Evolutionary conservation across 192 early-diverging fungal species (phyloP).

Genomic region (Phycomyces blakesleeanus): DNA sequence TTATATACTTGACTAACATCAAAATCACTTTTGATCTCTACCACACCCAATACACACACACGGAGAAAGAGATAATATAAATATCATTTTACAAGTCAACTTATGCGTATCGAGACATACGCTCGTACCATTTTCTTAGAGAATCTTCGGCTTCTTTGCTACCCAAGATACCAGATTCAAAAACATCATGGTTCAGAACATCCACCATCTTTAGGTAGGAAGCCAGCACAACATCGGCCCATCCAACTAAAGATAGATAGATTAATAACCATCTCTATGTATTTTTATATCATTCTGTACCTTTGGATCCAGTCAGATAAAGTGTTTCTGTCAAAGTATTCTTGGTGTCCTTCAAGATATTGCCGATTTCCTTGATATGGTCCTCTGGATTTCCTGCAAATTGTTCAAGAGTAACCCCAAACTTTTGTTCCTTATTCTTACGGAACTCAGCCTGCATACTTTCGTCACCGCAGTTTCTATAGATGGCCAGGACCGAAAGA

Average conservation of each 20-base stretch:
- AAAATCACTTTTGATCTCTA: too few species aligned
- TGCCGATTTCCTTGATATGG: slow-evolving; percentile 22
- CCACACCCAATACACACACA: too few species aligned
- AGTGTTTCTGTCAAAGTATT: slow-evolving; percentile 20
- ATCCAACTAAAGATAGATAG: slow-evolving; percentile 39
- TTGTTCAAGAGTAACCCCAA: slow-evolving; percentile 23
- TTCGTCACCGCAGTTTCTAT: slow-evolving; percentile 18
- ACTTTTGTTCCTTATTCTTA: slow-evolving; percentile 35
- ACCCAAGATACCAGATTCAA: slow-evolving; percentile 33
- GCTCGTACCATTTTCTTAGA: slow-evolving; percentile 36
- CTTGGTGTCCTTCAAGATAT: slow-evolving; percentile 23
- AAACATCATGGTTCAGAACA: slow-evolving; percentile 30
- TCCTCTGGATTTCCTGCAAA: slow-evolving; percentile 28
- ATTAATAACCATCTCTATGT: not conserved
- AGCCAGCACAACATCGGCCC: slow-evolving; percentile 38
- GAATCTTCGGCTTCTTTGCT: slow-evolving; percentile 28
- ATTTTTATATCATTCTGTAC: too few species aligned
- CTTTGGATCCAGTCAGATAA: slow-evolving; percentile 37
- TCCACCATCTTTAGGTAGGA: slow-evolving; percentile 32
- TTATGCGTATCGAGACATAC: slow-evolving; percentile 7
- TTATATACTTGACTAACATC: too few species aligned
- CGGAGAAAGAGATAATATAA: too few species aligned
- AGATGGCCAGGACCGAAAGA: slow-evolving; percentile 29
- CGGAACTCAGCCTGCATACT: slow-evolving; percentile 35
- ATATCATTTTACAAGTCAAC: too few species aligned